Evolutionary conservation across 352 stramenopile species (phyloP).

Genomic region (Phytophthora cryptogea): DNA sequence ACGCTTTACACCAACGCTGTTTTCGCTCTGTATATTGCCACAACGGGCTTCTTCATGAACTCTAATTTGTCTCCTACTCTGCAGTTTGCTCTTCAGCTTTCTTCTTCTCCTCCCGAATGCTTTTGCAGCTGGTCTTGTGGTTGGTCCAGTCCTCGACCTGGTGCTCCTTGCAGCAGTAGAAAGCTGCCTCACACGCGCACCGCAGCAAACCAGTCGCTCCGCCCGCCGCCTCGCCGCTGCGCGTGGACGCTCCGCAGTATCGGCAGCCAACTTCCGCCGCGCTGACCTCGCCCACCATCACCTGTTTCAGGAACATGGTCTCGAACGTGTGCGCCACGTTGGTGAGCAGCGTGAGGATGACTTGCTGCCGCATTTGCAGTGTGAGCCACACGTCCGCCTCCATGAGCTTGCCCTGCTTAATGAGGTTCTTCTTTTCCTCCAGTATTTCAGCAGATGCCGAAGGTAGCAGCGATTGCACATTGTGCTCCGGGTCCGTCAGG

Average conservation of each 20-base stretch:
- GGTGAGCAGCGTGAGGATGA: constrained; percentile 79
- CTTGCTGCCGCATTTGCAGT: constrained; percentile 86
- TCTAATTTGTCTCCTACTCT: constrained; percentile 15
- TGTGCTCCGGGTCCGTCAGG: constrained; percentile 67
- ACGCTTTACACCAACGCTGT: neutral
- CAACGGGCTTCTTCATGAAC: neutral
- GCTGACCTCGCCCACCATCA: constrained; percentile 69
- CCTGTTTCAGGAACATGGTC: constrained; percentile 77
- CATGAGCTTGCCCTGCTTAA: constrained; percentile 74
- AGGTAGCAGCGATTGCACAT: constrained; percentile 77
- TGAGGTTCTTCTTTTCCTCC: constrained; percentile 65
- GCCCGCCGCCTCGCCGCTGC: constrained; percentile 19
- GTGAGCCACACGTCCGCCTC: constrained; percentile 86
- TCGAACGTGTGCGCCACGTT: constrained; percentile 87
- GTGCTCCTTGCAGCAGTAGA: constrained; percentile 88
- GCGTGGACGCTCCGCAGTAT: constrained; percentile 60
- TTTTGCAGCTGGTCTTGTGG: constrained; percentile 80
- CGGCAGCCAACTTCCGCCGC: constrained; percentile 69
- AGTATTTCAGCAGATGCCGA: constrained; percentile 61
- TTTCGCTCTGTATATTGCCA: constrained; percentile 12
- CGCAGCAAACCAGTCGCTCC: constrained; percentile 47
- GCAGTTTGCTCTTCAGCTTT: constrained; percentile 10
- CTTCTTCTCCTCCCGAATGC: constrained; percentile 56
- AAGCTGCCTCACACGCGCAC: constrained; percentile 75
- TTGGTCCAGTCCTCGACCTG: constrained; percentile 83